Evolutionary conservation across 768 basidiomycete genomes (phyloP), one percentile per base, ranked within the genome.

Genomic region (Pleurotus djamor): DNA sequence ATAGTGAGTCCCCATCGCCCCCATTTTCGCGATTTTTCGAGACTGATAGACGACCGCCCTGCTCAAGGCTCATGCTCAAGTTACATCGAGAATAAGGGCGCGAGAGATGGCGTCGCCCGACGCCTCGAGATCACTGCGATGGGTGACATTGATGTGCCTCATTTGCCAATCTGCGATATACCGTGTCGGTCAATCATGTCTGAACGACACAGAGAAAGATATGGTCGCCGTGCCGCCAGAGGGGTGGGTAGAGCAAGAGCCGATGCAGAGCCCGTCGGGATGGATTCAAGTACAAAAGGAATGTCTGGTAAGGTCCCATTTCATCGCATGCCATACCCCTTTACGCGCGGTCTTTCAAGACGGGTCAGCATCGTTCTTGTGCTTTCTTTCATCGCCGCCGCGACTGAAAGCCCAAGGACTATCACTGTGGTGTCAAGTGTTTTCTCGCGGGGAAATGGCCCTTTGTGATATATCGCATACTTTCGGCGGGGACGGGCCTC

Each of bases 221-320:
- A 85, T 87, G 6, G 83, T 85, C 3, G 71, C 91, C 13, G 72
- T 91, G 51, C 89, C 91, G 13, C 83, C 83, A 1, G 84, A 87
- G 55, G 88, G 90, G 48, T 92, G 89, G 88, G 85, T 84, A 5
- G 91, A 92, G 72, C 80, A 83, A 52, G 88, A 90, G 66, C 74
- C 84, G 52, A 76, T 92, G 71, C 84, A 83, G 71, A 88, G 86
- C 63, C 71, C 76, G 36, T 83, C 68, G 56, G 91, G 91, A 9
- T 91, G 88, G 89, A 80, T 93, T 61, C 86, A 92, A 65, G 81
- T 92, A 16, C 78, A 86, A 66, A 79, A 78, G 56, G 76, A 78
- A 54, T 87, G 85, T 66, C 67, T 90, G 72, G 91, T 92, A 72
- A 80, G 91, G 83, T 59, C 44, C 47, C 21, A 28, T 52, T 63